Conservation (phyloP, 2,329 filamentous ascomycete genomes). For the Alternaria infectoria region DNA sequence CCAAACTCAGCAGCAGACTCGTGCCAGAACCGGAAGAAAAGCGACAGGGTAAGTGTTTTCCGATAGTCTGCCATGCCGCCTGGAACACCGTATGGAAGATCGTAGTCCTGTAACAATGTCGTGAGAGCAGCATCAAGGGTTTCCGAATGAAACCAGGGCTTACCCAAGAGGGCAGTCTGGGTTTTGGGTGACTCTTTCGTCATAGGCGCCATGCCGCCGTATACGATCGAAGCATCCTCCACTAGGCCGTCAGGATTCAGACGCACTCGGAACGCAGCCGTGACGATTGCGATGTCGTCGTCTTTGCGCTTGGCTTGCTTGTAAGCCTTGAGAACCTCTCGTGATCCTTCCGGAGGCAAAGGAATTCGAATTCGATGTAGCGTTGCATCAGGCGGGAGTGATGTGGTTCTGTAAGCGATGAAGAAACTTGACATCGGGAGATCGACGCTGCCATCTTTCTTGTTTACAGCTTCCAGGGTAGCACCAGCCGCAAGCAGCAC, state of each 20-base stretch:
- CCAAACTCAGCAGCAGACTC: conserved; percentile 73
- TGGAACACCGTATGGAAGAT: conserved; percentile 84
- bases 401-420: conserved; percentile 84
- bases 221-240: conserved; percentile 77
- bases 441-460: conserved; percentile 63
- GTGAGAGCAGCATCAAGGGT: conserved; percentile 87
- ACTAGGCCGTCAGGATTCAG: conserved; percentile 73
- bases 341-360: conserved; percentile 65
- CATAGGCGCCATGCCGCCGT: conserved; percentile 91
- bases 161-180: conserved; percentile 74
- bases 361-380: conserved; percentile 85
- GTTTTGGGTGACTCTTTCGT: conserved; percentile 82
- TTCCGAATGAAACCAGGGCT: conserved; percentile 76
- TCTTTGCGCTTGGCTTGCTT: conserved; percentile 97
- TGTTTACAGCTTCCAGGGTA: conserved; percentile 76
- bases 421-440: conserved; percentile 85
- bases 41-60: conserved; percentile 83
- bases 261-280: conserved; percentile 77
- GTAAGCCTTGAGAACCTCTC: conserved; percentile 85
- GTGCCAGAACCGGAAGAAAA: conserved; percentile 98
- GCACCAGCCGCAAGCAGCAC: conserved; percentile 86
- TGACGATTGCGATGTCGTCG: conserved; percentile 97
- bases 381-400: conserved; percentile 77
- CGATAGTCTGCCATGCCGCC: conserved; percentile 97
- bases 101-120: conserved; percentile 81